phyloP scores from a whole-genome alignment of 140 eudicot species.

The Bidens hawaiensis region DNA sequence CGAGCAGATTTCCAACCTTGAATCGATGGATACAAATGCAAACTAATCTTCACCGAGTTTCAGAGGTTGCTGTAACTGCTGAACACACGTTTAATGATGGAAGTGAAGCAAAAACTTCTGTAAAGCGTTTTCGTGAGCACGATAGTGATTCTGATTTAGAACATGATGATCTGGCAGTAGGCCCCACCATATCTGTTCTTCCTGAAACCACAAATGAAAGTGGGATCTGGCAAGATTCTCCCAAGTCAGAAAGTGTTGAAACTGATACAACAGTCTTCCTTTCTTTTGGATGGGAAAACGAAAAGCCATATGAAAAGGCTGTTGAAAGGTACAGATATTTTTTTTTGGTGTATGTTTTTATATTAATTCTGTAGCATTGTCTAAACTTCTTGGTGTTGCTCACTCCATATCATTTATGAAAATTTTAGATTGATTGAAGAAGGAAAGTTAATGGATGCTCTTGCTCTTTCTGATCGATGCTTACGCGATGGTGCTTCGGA shows the following conservation, averaged over 20 bases:
- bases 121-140: constrained; percentile 76
- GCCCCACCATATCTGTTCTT: constrained; percentile 33
- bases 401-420: neutral
- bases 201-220: constrained; percentile 50
- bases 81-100: constrained; percentile 42
- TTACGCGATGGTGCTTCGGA: constrained; percentile 93
- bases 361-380: neutral
- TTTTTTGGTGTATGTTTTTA: neutral
- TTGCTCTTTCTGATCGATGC: constrained; percentile 97
- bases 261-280: constrained; percentile 63
- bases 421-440: constrained; percentile 72
- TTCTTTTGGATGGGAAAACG: constrained; percentile 97
- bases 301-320: constrained; percentile 89
- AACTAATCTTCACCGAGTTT: constrained; percentile 89
- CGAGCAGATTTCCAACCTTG: constrained; percentile 89
- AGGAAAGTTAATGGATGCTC: constrained; percentile 94
- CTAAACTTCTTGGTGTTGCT: neutral
- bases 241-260: constrained; percentile 53
- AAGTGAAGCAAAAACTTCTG: constrained; percentile 43
- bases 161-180: constrained; percentile 64
- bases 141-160: constrained; percentile 90
- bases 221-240: constrained; percentile 53
- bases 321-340: constrained; percentile 63
- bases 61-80: constrained; percentile 74
- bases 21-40: constrained; percentile 99